Conservation (phyloP, 202 grass and related monocot genomes). For the Setaria italica region DNA sequence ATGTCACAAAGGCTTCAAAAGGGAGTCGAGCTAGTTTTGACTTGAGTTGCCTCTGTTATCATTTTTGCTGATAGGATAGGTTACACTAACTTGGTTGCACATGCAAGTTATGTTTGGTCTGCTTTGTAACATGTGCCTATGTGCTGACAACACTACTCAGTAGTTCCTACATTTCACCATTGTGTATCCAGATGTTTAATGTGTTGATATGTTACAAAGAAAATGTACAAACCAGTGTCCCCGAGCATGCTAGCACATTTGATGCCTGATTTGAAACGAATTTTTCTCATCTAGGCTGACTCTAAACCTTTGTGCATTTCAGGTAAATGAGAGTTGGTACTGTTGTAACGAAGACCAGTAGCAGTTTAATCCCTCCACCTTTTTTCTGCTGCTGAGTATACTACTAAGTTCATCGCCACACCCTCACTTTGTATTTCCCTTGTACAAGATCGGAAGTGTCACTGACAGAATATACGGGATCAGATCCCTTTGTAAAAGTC, state of each 20-base stretch:
- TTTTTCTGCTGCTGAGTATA: background rate
- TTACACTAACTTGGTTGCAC: background rate
- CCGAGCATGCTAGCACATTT: background rate
- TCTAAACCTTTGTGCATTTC: slow-evolving; percentile 19
- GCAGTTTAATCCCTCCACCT: background rate
- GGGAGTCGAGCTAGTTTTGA: background rate
- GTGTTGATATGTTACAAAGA: background rate
- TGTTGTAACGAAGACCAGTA: slow-evolving; percentile 28
- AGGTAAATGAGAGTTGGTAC: slow-evolving; percentile 59
- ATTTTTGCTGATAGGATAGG: slow-evolving; percentile 1
- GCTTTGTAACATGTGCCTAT: background rate
- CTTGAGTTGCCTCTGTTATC: background rate
- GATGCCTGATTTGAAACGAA: background rate
- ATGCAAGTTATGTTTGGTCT: slow-evolving; percentile 4
- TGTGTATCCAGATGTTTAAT: background rate
- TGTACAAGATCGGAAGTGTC: slow-evolving; percentile 29
- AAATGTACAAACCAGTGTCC: background rate
- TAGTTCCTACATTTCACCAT: background rate
- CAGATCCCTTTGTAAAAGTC: slow-evolving; percentile 38
- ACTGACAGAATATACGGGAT: slow-evolving; percentile 29
- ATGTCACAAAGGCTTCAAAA: background rate
- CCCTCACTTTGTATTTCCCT: slow-evolving; percentile 7
- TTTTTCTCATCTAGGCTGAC: slow-evolving; percentile 19
- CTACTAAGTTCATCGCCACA: background rate
- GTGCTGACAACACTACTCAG: background rate